phyloP scores from a whole-genome alignment of 371 early-diverging fungal genomes.

The Mucor plumbeus region DNA sequence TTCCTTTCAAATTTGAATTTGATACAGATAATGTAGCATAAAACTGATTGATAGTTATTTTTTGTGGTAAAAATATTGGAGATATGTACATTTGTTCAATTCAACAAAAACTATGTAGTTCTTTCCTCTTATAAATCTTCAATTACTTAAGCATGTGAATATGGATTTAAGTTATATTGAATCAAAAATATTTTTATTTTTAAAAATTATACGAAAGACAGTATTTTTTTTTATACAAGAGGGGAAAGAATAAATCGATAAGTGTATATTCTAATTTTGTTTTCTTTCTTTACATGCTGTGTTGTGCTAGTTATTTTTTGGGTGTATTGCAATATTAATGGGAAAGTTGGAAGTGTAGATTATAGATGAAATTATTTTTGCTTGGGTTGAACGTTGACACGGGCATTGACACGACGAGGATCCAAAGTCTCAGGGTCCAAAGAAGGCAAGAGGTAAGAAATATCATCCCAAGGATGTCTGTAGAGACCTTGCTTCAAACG shows the following conservation, averaged over 20 bases:
- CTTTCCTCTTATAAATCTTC: too few relatives aligned
- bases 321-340: conserved; percentile 7
- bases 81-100: too few relatives aligned
- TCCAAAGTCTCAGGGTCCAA: conserved; percentile 53
- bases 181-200: conserved; percentile 8
- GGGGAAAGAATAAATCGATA: not conserved
- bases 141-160: too few relatives aligned
- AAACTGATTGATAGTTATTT: too few relatives aligned
- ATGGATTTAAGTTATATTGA: not conserved
- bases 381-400: conserved; percentile 51
- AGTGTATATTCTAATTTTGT: not conserved
- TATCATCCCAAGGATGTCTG: conserved; percentile 98
- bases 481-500: conserved; percentile 96
- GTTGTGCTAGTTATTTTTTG: conserved; percentile 3
- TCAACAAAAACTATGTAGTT: too few relatives aligned
- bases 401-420: conserved; percentile 57
- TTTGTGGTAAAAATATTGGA: too few relatives aligned
- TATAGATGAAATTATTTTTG: conserved; percentile 12
- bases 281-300: not conserved
- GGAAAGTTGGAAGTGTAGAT: not conserved
- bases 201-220: not conserved
- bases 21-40: too few relatives aligned
- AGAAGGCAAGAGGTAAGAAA: conserved; percentile 84
- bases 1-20: too few relatives aligned
- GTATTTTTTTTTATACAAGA: not conserved